Conservation (phyloP, 257 asterid genomes). For the Salvia miltiorrhiza region DNA sequence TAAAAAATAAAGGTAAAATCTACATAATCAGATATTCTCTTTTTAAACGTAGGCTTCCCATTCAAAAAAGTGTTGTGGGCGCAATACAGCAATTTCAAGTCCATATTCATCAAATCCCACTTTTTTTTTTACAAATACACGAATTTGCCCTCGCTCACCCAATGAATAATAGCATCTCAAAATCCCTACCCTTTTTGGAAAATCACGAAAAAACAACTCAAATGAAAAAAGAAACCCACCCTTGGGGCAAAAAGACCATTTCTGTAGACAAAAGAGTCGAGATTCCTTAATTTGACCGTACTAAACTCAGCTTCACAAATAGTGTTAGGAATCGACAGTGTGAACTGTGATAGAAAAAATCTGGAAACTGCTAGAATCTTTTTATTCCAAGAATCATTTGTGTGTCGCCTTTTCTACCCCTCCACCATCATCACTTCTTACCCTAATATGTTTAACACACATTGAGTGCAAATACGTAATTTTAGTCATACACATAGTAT, state of each 20-base stretch:
- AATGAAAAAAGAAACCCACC: neutral
- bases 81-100: neutral
- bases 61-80: no score
- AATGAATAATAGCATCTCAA: neutral
- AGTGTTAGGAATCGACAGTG: constrained; percentile 48
- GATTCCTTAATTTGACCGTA: constrained; percentile 9
- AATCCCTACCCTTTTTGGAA: constrained; percentile 1
- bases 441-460: neutral
- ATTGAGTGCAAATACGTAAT: neutral
- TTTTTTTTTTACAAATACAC: neutral
- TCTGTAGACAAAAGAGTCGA: neutral
- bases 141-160: constrained; percentile 6
- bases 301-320: constrained; percentile 2
- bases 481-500: neutral
- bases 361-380: constrained; percentile 33
- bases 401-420: constrained; percentile 27
- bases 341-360: constrained; percentile 7
- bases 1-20: no score
- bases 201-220: neutral
- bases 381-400: constrained; percentile 12
- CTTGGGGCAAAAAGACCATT: neutral
- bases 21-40: neutral
- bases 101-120: constrained; percentile 5
- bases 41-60: neutral
- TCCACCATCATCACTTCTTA: neutral